Evolutionary conservation across 1,139 yeast genomes (phyloP).

Genomic region (Pichia sp.): DNA sequence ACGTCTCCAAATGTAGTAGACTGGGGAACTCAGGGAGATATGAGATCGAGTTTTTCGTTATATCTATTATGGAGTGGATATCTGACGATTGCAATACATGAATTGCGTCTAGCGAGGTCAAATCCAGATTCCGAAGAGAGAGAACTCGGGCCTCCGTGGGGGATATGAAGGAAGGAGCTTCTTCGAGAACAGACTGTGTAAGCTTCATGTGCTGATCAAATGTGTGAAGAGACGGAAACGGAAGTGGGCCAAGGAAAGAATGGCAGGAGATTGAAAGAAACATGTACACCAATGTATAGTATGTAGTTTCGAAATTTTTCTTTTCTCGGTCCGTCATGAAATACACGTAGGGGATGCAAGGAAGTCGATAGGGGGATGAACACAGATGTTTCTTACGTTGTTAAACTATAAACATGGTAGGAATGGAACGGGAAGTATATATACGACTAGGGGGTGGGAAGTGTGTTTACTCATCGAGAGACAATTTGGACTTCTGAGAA

Average conservation of each 20-base stretch:
- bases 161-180: slow-evolving; percentile 50
- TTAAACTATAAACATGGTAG: not conserved
- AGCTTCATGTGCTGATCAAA: slow-evolving; percentile 42
- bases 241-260: not conserved
- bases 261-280: no score
- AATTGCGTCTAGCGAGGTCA: slow-evolving; percentile 16
- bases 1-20: slow-evolving; percentile 41
- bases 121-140: slow-evolving; percentile 32
- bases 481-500: slow-evolving; percentile 57
- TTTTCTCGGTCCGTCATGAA: not conserved
- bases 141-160: slow-evolving; percentile 44
- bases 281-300: not conserved
- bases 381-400: not conserved
- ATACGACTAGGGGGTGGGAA: not conserved
- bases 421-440: not conserved
- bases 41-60: slow-evolving; percentile 61
- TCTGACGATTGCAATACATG: slow-evolving; percentile 31
- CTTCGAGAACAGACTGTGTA: slow-evolving; percentile 44
- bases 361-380: not conserved
- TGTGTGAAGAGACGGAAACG: not conserved
- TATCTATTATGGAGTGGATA: slow-evolving; percentile 52
- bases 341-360: not conserved
- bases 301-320: not conserved
- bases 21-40: slow-evolving; percentile 51
- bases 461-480: slow-evolving; percentile 42